Evolutionary conservation across 306 rosid genomes (phyloP), one percentile per base, ranked within the genome.

Genomic region (Boehmeria nivea): DNA sequence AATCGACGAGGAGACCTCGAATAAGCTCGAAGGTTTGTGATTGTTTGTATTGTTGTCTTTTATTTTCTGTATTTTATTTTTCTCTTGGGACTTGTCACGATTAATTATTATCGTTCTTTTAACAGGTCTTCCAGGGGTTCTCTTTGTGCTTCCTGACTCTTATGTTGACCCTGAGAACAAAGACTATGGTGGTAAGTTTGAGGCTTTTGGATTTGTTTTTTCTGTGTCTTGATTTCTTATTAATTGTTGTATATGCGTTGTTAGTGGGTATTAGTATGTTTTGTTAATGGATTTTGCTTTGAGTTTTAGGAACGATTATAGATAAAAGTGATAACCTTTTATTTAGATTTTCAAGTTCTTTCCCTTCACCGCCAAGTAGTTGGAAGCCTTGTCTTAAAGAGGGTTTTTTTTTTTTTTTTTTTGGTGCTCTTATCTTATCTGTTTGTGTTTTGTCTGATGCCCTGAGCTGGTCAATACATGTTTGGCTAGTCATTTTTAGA

Each of bases 1-100:
- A 73, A 73, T 93, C 56, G 99, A 87, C 2, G 99, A 93, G 67
- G 99, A 93, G 74, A 93, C 96, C 2, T 81, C 99, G 26, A 83
- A 83, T 46, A 93, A 87, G 85, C 76, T 93, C 0, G 99, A 85
- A 79, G 95, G 96, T 84, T 18, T 60, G 72, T 14, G 13, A 12
- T n/a, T 0, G 12, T 44, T 26, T 11, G 22, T n/a, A n/a, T n/a
- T n/a, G n/a, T n/a, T n/a, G 4, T 21, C 12, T 34, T 61, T 12
- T 20, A 28, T 22, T 33, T 51, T 2, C 49, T 34, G 14, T 54
- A 8, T 12, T 14, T 17, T 40, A 27, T 52, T 46, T 28, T 20
- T 10, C 5, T 31, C 9, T 31, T 31, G 36, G 36, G 5, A 19
- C 13, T 26, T n/a, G 4, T 2, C n/a, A 2, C 38, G 16, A 31